These are phyloP conservation scores for Penicillium desertorum DNA, from an alignment of 495 filamentous ascomycete genomes.

Conservation along the genomic window DNA sequence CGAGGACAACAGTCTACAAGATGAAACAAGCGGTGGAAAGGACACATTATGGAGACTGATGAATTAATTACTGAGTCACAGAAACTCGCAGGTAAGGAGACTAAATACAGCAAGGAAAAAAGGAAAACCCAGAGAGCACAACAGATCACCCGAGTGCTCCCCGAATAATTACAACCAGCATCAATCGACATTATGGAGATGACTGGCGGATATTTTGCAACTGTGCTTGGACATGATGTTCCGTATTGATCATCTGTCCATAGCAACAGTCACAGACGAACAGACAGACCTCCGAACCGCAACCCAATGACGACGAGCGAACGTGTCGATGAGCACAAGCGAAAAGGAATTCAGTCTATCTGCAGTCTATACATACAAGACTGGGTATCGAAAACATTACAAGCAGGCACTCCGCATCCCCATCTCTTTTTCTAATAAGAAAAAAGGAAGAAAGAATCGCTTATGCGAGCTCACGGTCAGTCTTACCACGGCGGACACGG, in stretches of 20 bases:
- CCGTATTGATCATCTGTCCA: background rate
- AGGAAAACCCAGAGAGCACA: background rate
- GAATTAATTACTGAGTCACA: slow-evolving; percentile 27
- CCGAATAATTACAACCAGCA: slow-evolving; percentile 15
- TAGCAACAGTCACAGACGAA: slow-evolving; percentile 10
- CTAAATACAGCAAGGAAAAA: slow-evolving; percentile 27
- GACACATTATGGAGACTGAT: slow-evolving; percentile 14
- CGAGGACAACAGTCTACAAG: background rate
- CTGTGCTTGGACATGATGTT: background rate
- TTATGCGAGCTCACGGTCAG: slow-evolving; percentile 44
- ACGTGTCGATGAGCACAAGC: slow-evolving; percentile 5
- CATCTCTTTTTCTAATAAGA: background rate
- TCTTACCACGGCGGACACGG: slow-evolving; percentile 56
- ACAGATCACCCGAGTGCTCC: slow-evolving; percentile 9
- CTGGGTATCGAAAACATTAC: slow-evolving; percentile 44
- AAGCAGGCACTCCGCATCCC: slow-evolving; percentile 15
- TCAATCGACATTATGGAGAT: slow-evolving; percentile 1
- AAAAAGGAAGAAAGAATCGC: slow-evolving; percentile 4
- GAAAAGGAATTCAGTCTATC: background rate
- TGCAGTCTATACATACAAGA: slow-evolving; percentile 22
- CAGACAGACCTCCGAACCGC: background rate
- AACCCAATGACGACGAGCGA: slow-evolving; percentile 12
- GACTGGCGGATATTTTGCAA: slow-evolving; percentile 13
- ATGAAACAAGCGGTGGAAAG: background rate
- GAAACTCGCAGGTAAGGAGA: slow-evolving; percentile 16